Evolutionary conservation across 2,329 filamentous ascomycete species (phyloP).

Genomic region (Hypoxylon sp.): DNA sequence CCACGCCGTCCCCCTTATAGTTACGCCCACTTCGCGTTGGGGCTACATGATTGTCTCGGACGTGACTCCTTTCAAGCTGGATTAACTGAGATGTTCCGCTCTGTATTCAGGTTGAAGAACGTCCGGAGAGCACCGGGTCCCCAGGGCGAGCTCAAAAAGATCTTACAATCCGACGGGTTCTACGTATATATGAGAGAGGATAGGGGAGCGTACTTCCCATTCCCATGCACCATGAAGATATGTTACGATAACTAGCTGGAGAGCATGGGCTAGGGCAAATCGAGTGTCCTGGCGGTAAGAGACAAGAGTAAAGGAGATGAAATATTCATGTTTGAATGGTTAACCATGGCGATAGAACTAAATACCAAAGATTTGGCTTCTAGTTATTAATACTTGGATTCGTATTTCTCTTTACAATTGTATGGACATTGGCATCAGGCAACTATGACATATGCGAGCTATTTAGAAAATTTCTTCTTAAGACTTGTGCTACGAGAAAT

Average conservation of each 20-base stretch:
- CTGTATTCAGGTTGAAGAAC: constrained; percentile 72
- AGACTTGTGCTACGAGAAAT: not conserved
- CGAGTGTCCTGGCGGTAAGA: not conserved
- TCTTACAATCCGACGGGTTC: constrained; percentile 68
- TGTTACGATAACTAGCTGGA: constrained; percentile 53
- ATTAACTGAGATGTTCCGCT: constrained; percentile 77
- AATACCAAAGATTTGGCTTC: too few species aligned
- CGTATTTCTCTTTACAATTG: not conserved
- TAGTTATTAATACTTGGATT: too few species aligned
- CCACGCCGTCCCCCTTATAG: constrained; percentile 73
- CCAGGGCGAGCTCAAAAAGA: constrained; percentile 77
- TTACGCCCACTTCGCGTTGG: constrained; percentile 76
- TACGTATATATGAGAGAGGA: constrained; percentile 77
- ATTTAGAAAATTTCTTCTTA: not conserved
- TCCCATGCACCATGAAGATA: constrained; percentile 57
- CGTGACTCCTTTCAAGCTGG: constrained; percentile 72
- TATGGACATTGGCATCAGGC: constrained; percentile 15
- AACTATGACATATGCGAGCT: constrained; percentile 23
- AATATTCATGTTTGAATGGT: too few species aligned
- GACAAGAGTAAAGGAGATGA: not conserved
- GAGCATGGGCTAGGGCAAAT: not conserved
- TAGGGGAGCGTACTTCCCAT: constrained; percentile 68
- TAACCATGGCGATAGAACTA: too few species aligned
- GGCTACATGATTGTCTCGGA: constrained; percentile 74
- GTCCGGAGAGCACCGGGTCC: constrained; percentile 73